phyloP scores from a whole-genome alignment of 73 alveolate species.

The Paramecium sonneborni region DNA sequence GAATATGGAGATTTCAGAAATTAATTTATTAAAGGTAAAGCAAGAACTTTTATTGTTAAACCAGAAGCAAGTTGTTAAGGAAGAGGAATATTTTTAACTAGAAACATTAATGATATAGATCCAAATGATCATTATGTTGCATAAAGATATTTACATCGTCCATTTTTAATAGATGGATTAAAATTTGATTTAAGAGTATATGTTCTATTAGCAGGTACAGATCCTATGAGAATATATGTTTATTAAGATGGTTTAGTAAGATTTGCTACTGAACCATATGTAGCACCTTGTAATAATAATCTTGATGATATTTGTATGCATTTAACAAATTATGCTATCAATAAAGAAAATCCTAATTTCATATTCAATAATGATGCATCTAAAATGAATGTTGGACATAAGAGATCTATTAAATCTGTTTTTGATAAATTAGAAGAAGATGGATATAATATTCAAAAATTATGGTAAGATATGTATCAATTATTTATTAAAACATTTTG shows the following conservation, averaged over 20 bases:
- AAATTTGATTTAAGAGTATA: conserved; percentile 94
- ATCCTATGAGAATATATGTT: conserved; percentile 88
- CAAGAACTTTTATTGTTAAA: conserved; percentile 81
- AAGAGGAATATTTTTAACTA: conserved; percentile 93
- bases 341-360: conserved; percentile 76
- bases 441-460: conserved; percentile 67
- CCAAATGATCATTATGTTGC: conserved; percentile 88
- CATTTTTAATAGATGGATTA: conserved; percentile 90
- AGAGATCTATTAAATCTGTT: conserved; percentile 69
- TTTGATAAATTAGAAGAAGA: conserved; percentile 60
- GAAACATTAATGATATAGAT: conserved; percentile 80
- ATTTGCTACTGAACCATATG: conserved; percentile 87
- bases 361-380: conserved; percentile 68
- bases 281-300: conserved; percentile 66
- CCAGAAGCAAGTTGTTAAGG: conserved; percentile 95
- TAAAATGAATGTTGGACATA: conserved; percentile 75
- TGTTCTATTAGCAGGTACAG: conserved; percentile 85
- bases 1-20: conserved; percentile 67
- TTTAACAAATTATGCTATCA: conserved; percentile 90
- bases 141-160: conserved; percentile 84
- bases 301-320: conserved; percentile 79
- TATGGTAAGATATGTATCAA: conserved; percentile 68
- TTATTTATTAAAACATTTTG: conserved; percentile 68
- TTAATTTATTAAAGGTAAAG: conserved; percentile 52
- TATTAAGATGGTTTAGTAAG: conserved; percentile 93